A percentile compares a stretch with the other conserved stretches of the same genome.
These are phyloP conservation scores for Limnanthes douglasii DNA, from an alignment of 345 rosid species.

Conservation along the genomic window DNA sequence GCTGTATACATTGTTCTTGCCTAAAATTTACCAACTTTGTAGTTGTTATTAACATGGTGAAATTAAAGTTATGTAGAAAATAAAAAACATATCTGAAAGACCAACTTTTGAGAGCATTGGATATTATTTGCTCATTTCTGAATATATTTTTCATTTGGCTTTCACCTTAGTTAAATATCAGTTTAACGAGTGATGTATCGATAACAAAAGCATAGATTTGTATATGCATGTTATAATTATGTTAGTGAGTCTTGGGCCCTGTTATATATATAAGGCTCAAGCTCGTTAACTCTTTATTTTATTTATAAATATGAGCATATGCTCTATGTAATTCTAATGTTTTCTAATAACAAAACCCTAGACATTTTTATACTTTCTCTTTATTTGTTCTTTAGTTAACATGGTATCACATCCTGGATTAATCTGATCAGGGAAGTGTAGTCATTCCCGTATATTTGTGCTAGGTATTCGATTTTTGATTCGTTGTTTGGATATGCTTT, in stretches of 20 bases:
- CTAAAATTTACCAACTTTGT: neutral
- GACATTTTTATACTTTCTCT: no score
- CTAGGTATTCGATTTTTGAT: no score
- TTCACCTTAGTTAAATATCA: slow-evolving; percentile 8
- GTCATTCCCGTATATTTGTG: no score
- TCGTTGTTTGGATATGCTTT: no score
- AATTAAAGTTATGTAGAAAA: slow-evolving; percentile 8
- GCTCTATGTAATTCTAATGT: no score
- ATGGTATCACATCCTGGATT: no score
- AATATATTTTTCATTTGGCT: slow-evolving; percentile 8
- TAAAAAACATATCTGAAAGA: slow-evolving; percentile 4
- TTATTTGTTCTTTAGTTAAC: no score
- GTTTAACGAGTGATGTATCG: slow-evolving; percentile 4
- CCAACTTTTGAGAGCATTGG: slow-evolving; percentile 3
- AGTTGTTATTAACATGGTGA: slow-evolving; percentile 8
- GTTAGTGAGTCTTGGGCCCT: slow-evolving; percentile 3
- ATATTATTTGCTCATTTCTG: slow-evolving; percentile 3
- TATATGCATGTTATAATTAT: slow-evolving; percentile 8
- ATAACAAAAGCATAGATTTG: slow-evolving; percentile 1
- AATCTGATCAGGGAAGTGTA: no score
- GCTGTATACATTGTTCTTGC: neutral
- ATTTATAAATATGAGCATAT: no score
- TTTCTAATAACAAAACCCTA: no score
- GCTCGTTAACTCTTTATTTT: no score
- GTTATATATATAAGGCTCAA: no score